phyloP scores from a whole-genome alignment of 1,284 basidiomycete species.

The Butyriboletus appendiculatus region DNA sequence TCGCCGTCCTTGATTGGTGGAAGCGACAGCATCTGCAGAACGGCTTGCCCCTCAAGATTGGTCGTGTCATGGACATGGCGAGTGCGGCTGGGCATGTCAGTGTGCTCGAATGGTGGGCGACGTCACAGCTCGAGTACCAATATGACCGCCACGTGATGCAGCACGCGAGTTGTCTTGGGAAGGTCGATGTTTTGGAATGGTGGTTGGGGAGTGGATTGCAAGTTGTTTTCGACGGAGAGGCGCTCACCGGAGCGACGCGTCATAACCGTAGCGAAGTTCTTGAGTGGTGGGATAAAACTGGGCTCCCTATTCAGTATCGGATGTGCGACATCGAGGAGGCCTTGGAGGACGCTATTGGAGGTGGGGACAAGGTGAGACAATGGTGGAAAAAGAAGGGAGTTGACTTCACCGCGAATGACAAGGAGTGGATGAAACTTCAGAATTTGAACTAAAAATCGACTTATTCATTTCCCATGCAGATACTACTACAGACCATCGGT shows the following conservation, averaged over 20 bases:
- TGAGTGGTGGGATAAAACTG: slow-evolving; percentile 82
- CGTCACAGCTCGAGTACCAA: slow-evolving; percentile 70
- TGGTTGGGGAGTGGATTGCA: slow-evolving; percentile 77
- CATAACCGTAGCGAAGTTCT: slow-evolving; percentile 80
- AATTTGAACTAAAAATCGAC: slow-evolving; percentile 52
- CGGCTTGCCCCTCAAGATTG: slow-evolving; percentile 69
- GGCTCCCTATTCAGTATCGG: slow-evolving; percentile 75
- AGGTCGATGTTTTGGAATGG: slow-evolving; percentile 79
- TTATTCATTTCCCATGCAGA: neutral
- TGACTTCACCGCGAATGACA: slow-evolving; percentile 77
- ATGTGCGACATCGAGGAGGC: slow-evolving; percentile 88
- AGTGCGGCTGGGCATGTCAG: slow-evolving; percentile 69
- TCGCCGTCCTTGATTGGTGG: slow-evolving; percentile 81
- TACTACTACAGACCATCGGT: neutral
- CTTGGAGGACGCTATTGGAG: slow-evolving; percentile 78
- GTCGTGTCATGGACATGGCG: slow-evolving; percentile 79
- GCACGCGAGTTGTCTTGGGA: slow-evolving; percentile 76
- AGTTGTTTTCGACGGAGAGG: slow-evolving; percentile 77
- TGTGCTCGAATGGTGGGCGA: slow-evolving; percentile 81
- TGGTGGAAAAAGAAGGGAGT: slow-evolving; percentile 82
- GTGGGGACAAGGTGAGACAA: slow-evolving; percentile 63
- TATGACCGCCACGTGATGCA: slow-evolving; percentile 76
- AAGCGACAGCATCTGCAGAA: slow-evolving; percentile 47
- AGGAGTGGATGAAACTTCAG: slow-evolving; percentile 81
- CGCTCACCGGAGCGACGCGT: slow-evolving; percentile 72